Evolutionary conservation across 1,139 yeast genomes (phyloP), one percentile per base, ranked within the genome.

Genomic region (Zygosaccharomyces pseudobailii): DNA sequence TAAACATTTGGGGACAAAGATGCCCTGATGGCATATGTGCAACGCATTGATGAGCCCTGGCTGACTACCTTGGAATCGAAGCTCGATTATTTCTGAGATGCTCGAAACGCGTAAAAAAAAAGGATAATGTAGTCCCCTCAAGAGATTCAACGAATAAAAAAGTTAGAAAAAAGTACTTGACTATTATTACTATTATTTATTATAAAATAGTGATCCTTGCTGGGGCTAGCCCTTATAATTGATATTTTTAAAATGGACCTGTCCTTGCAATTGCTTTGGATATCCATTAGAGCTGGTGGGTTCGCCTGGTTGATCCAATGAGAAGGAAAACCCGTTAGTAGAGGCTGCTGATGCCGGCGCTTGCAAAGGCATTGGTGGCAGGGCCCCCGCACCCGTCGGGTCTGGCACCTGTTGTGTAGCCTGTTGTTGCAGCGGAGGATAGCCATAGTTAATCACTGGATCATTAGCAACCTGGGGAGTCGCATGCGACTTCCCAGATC

Each of bases 191-290:
- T 30, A n/a, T 10, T 30, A 30, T 30, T 30, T 9, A 9, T 30
- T 9, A 28, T 30, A 2, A n/a, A 27, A n/a, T 4, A 30, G 33
- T n/a, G 17, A 30, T 30, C 33, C 33, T n/a, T n/a, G 9, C 27
- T 21, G 33, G 32, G 24, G 24, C 44, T 44, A 48, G 33, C 49
- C 51, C 42, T 56, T 52, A 45, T 56, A 56, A 36, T 54, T 53
- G 6, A 56, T 55, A 40, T 55, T 51, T 39, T 58, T 58, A 38
- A 57, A 58, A 21, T 56, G 61, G 6, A 56, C 59, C 21, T 51
- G 44, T 19, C 55, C 53, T 24, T 51, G 49, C 33, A 23, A 8
- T 13, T 17, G 43, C 33, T 38, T 43, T 21, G 37, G 36, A 39
- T 40, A 39, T 34, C 50, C 40, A 32, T 41, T 47, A 21, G 51